These are phyloP conservation scores for Globisporangium echinulatum DNA, from an alignment of 352 stramenopile genomes.

Conservation along the genomic window DNA sequence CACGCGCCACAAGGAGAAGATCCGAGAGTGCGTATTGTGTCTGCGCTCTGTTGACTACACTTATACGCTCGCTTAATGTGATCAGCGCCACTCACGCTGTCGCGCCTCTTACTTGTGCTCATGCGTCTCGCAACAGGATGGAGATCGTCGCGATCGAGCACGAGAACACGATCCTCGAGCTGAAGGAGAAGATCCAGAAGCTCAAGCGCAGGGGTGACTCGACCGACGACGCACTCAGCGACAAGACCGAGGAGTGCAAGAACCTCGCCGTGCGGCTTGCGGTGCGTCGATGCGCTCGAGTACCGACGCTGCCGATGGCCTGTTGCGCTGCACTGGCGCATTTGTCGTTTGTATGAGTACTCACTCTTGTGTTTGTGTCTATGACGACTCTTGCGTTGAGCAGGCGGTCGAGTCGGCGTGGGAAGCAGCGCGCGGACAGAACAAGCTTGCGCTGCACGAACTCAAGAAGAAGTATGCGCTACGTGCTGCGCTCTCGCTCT, in stretches of 20 bases:
- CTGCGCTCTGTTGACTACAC: neutral
- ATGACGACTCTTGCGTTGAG: neutral
- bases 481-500: neutral
- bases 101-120: neutral
- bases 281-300: conserved; percentile 17
- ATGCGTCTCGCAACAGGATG: conserved; percentile 25
- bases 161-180: conserved; percentile 64
- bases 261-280: conserved; percentile 54
- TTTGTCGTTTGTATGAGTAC: neutral
- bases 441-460: conserved; percentile 67
- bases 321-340: neutral
- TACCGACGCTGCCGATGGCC: neutral
- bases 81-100: neutral
- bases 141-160: conserved; percentile 66
- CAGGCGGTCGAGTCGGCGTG: conserved; percentile 74
- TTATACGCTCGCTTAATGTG: no score
- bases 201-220: conserved; percentile 53
- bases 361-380: neutral
- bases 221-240: conserved; percentile 34
- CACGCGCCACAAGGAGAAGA: conserved; percentile 59
- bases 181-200: conserved; percentile 73
- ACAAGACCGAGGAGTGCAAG: conserved; percentile 70
- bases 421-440: conserved; percentile 71
- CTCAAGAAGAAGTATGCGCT: conserved; percentile 64
- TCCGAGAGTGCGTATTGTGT: conserved; percentile 39